Percentiles rank a stretch among this genome's conserved stretches.
phyloP scores from a whole-genome alignment of 2,329 filamentous ascomycete species.

The Clonostachys sp. region DNA sequence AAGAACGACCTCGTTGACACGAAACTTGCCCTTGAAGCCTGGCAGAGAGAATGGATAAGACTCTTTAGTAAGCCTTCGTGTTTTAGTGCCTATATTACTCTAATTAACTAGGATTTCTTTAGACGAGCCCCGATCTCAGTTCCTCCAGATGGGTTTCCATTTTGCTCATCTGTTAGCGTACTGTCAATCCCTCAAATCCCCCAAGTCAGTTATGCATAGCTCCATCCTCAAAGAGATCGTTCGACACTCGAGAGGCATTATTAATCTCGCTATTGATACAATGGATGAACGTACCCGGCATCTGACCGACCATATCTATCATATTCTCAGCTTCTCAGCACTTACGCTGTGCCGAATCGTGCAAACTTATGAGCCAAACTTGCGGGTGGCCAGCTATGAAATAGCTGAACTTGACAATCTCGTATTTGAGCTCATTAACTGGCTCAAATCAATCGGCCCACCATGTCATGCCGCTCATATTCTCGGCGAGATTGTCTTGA shows the following conservation, averaged over 20 bases:
- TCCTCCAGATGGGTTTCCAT: slow-evolving; percentile 19
- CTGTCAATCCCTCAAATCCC: slow-evolving; percentile 12
- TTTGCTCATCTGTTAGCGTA: slow-evolving; percentile 15
- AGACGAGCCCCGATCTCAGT: slow-evolving; percentile 19
- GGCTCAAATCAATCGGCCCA: slow-evolving; percentile 14
- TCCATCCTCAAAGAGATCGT: slow-evolving; percentile 13
- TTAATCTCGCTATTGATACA: slow-evolving; percentile 18
- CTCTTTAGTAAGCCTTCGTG: slow-evolving; percentile 10
- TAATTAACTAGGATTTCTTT: neutral
- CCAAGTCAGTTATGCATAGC: slow-evolving; percentile 6
- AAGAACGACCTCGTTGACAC: slow-evolving; percentile 5
- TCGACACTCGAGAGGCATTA: slow-evolving; percentile 10
- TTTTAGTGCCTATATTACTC: neutral
- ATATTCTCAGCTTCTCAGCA: slow-evolving; percentile 17
- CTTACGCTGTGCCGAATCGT: slow-evolving; percentile 13
- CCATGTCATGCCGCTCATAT: slow-evolving; percentile 16
- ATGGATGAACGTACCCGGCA: slow-evolving; percentile 17
- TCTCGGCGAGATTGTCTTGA: slow-evolving; percentile 12
- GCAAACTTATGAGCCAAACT: slow-evolving; percentile 11
- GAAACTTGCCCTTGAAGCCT: slow-evolving; percentile 7
- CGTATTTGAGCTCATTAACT: slow-evolving; percentile 10
- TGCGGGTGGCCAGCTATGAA: slow-evolving; percentile 7
- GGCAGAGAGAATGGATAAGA: slow-evolving; percentile 11
- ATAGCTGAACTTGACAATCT: slow-evolving; percentile 7
- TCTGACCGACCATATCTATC: slow-evolving; percentile 20